Percentiles rank a stretch among this genome's conserved stretches.
phyloP scores from a whole-genome alignment of 1,284 basidiomycete genomes.

The Fomitopsis schrenkii region DNA sequence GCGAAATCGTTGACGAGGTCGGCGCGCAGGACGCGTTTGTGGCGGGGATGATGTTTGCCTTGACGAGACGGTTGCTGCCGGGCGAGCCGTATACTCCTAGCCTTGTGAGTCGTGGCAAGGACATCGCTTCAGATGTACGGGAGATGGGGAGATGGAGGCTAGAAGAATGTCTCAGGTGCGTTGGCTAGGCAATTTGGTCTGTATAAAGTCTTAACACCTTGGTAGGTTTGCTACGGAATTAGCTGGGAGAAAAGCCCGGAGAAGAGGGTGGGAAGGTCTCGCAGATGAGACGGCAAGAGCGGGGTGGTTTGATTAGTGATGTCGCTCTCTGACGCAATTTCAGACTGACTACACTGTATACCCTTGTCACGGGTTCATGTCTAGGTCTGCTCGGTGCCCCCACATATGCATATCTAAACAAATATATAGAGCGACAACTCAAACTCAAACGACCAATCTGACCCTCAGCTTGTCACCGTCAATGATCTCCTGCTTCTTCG shows the following conservation, averaged over 20 bases:
- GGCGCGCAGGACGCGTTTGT: conserved; percentile 78
- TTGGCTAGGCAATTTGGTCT: not conserved
- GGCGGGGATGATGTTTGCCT: conserved; percentile 74
- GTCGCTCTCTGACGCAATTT: not conserved
- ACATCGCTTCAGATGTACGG: conserved; percentile 18
- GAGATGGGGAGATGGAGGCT: conserved; percentile 59
- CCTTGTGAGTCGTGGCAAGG: conserved; percentile 32
- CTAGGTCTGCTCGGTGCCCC: not conserved
- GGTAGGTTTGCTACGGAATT: conserved; percentile 73
- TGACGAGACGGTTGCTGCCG: conserved; percentile 62
- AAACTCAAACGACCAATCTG: not conserved
- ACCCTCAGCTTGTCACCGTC: conserved; percentile 3
- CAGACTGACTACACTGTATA: not conserved
- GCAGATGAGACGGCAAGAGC: conserved; percentile 67
- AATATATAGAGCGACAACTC: not conserved
- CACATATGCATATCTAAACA: not conserved
- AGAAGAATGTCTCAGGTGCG: conserved; percentile 71
- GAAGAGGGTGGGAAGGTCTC: conserved; percentile 57
- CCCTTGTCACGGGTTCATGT: not conserved
- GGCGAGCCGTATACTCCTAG: conserved; percentile 68
- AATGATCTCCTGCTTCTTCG: conserved; percentile 10
- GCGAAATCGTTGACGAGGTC: conserved; percentile 52
- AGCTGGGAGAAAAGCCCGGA: conserved; percentile 63
- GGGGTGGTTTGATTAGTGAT: conserved; percentile 58
- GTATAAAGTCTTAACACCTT: not conserved